These are phyloP conservation scores for Cucurbitaria berberidis DNA, from an alignment of 2,329 filamentous ascomycete genomes.

Conservation along the genomic window DNA sequence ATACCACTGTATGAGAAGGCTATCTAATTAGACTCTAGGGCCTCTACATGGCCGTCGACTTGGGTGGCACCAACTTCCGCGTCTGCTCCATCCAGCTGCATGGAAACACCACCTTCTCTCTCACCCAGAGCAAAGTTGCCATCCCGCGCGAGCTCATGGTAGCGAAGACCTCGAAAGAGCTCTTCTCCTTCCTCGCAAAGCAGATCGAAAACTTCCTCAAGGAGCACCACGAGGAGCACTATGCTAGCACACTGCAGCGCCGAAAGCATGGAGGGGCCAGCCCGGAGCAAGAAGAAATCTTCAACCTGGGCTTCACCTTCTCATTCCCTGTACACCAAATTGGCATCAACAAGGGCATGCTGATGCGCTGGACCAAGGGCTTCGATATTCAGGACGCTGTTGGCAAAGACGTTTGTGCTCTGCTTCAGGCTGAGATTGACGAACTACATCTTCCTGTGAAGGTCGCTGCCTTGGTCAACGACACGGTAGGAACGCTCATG, in stretches of 20 bases:
- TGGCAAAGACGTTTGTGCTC: slow-evolving; percentile 90
- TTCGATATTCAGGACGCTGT: slow-evolving; percentile 96
- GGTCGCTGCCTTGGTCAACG: slow-evolving; percentile 95
- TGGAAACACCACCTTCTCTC: slow-evolving; percentile 92
- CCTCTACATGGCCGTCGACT: slow-evolving; percentile 92
- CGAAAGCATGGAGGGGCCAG: slow-evolving; percentile 66
- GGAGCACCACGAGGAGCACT: slow-evolving; percentile 87
- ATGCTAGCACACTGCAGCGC: slow-evolving; percentile 71
- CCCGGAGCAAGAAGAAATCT: slow-evolving; percentile 73
- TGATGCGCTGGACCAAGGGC: slow-evolving; percentile 98
- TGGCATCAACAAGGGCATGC: slow-evolving; percentile 90
- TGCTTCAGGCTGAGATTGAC: slow-evolving; percentile 90
- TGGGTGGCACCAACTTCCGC: slow-evolving; percentile 98
- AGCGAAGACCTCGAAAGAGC: slow-evolving; percentile 80
- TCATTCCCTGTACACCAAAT: slow-evolving; percentile 94
- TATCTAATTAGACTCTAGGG: slow-evolving; percentile 63
- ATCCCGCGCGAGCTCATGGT: slow-evolving; percentile 92
- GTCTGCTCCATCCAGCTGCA: slow-evolving; percentile 95
- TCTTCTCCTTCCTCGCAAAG: slow-evolving; percentile 91
- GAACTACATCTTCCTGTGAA: slow-evolving; percentile 83
- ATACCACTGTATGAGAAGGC: background rate
- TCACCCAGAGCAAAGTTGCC: slow-evolving; percentile 89
- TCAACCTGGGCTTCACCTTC: slow-evolving; percentile 98
- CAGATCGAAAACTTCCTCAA: slow-evolving; percentile 90
- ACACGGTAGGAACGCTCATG: slow-evolving; percentile 97